Percentiles rank a stretch among this genome's conserved stretches.
Evolutionary conservation across 495 filamentous ascomycete species (phyloP).

Genomic region (Tuber magnatum): DNA sequence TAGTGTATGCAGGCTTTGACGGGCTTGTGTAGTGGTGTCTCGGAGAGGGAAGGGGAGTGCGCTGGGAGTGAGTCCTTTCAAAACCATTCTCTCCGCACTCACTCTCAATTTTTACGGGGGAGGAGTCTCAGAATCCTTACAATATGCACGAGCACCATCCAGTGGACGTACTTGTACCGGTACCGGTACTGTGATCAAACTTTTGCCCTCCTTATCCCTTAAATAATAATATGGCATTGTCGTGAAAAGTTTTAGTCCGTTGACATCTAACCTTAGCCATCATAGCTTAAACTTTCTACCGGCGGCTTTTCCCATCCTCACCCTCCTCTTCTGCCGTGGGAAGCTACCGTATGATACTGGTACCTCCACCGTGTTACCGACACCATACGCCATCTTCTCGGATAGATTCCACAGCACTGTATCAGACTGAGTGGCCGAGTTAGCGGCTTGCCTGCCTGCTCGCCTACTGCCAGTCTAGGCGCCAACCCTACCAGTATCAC

Average conservation of each 20-base stretch:
- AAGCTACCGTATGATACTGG: not conserved
- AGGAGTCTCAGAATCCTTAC: not conserved
- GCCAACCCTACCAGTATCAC: not conserved
- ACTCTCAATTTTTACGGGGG: not conserved
- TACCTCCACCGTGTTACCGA: not conserved
- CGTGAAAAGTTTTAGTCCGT: not conserved
- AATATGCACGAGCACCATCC: not conserved
- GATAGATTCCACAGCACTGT: not conserved
- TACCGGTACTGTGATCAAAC: not conserved
- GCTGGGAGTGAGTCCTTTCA: not conserved
- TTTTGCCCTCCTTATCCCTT: not conserved
- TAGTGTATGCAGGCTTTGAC: not conserved
- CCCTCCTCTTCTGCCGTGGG: slow-evolving; percentile 16
- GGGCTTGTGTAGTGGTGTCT: not conserved
- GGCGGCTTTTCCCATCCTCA: slow-evolving; percentile 22
- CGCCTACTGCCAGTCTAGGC: not conserved
- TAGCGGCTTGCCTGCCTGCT: not conserved
- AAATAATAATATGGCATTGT: not conserved
- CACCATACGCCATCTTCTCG: not conserved
- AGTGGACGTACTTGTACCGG: not conserved
- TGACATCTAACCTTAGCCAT: not conserved
- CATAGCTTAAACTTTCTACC: not conserved
- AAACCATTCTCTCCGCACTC: not conserved
- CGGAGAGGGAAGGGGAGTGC: not conserved
- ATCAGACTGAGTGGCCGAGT: not conserved